Percentiles rank a stretch among this genome's conserved stretches.
These are phyloP conservation scores for Trichophyton rubrum DNA, from an alignment of 2,329 filamentous ascomycete genomes.

Conservation along the genomic window DNA sequence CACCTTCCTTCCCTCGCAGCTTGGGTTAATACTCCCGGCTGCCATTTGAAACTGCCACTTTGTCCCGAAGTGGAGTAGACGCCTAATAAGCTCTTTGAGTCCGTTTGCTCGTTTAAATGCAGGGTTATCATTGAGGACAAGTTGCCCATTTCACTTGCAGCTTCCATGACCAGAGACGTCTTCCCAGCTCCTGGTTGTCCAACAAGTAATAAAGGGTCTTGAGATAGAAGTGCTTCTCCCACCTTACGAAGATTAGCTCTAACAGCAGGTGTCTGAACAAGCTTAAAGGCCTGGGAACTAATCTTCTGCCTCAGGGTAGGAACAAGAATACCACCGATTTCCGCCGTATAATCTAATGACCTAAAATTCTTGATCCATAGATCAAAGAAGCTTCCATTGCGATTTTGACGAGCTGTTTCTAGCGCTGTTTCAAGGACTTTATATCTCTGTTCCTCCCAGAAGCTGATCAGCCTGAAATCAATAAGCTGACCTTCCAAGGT, in stretches of 20 bases:
- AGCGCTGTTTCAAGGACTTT: slow-evolving; percentile 31
- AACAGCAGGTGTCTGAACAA: slow-evolving; percentile 63
- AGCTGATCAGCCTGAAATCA: slow-evolving; percentile 62
- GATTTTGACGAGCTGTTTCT: slow-evolving; percentile 15
- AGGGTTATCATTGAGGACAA: slow-evolving; percentile 77
- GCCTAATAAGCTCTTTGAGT: slow-evolving; percentile 90
- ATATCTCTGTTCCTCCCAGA: slow-evolving; percentile 52
- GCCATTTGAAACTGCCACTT: slow-evolving; percentile 84
- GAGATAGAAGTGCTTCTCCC: slow-evolving; percentile 52
- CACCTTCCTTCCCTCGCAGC: slow-evolving; percentile 89
- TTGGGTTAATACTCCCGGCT: slow-evolving; percentile 81
- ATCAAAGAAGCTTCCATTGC: slow-evolving; percentile 16
- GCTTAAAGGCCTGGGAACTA: slow-evolving; percentile 37
- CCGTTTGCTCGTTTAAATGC: slow-evolving; percentile 94
- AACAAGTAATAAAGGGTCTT: slow-evolving; percentile 65
- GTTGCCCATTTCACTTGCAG: slow-evolving; percentile 67
- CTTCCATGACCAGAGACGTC: slow-evolving; percentile 70
- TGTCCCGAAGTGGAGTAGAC: slow-evolving; percentile 82
- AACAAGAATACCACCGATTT: slow-evolving; percentile 55
- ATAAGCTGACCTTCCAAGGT: slow-evolving; percentile 62
- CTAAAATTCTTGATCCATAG: slow-evolving; percentile 20
- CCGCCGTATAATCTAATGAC: slow-evolving; percentile 46
- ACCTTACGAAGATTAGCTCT: slow-evolving; percentile 57
- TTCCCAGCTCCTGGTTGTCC: slow-evolving; percentile 83
- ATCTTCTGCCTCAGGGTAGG: slow-evolving; percentile 41